Base-by-base conservation (phyloP, 208 protist species). In the Polymyxa betae region DNA sequence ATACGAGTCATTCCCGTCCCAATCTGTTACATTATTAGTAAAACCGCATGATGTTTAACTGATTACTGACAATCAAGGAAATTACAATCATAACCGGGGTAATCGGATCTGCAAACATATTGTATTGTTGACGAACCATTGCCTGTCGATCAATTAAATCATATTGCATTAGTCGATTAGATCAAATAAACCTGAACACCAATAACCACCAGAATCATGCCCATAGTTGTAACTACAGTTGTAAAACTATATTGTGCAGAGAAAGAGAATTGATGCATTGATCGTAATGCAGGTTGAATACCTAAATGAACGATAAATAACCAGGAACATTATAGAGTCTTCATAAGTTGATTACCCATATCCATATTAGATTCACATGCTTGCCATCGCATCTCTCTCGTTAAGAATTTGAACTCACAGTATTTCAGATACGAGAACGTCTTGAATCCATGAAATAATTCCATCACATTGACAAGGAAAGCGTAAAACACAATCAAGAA, bases 401-500 rank as follows among this genome's bases (percentile, higher is more conserved):
- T 43, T 43, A 45, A 43, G n/a, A 82, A 82, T n/a, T 35, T 43
- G 72, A 82, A 82, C 72, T 82, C 16, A 82, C 72, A 82, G n/a
- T 82, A 82, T 82, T 82, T 82, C 16, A 82, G 72, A 43, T 82
- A 82, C 35, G 72, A 35, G 12, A 20, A 45, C 16, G 35, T 82
- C 72, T 43, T 35, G 72, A 45, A 82, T 5, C 72, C 72, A 82
- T 82, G 72, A 43, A 82, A 82, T n/a, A 82, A n/a, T 43, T 82
- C 72, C 5, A 82, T 5, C 16, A 82, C 35, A 43, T 82, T 82
- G 72, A 82, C n/a, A 20, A 82, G 5, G n/a, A 82, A 82, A 12
- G 72, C 72, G n/a, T 82, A 38, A n/a, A 45, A 82, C 5, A 82
- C 16, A 43, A 82, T 43, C n/a, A 35, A 20, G 72, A 40, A 82